Base-by-base conservation (phyloP, 805 yeast species). In the Wickerhamomyces ciferrii region DNA sequence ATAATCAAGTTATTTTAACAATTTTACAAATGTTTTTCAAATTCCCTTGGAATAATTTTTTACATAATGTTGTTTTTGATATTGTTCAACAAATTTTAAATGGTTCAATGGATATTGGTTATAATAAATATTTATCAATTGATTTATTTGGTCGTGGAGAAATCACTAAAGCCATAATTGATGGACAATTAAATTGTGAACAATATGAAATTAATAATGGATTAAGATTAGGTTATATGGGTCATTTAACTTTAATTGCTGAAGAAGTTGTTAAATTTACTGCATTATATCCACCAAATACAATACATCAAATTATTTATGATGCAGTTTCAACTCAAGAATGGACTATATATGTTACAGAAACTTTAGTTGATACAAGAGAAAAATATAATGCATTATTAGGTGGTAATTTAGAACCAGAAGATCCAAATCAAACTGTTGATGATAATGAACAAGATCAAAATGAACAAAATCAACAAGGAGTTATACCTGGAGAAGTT, bases 51-150 rank as follows among this genome's bases (percentile, higher is more conserved):
- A 94, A 94, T 64, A 94, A 94, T 61, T 94, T 94, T 60, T 77
- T 94, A 72, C 99, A 94, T 66, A 94, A 92, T 60, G 99, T 94
- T 48, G 96, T 94, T 9, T 94, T 92, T 72, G 99, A 94, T 67
- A 80, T 94, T 51, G 84, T 94, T 29, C 99, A 94, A 65, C 99
- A 94, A 63, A 81, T 94, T 18, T 78, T 94, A 63, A 90, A 89
- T 64, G 98, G 97, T 1, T 78, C 84, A 39, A 77, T 84, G 74
- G 92, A 87, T 52, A 78, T 84, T 49, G 92, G 96, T 14, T 91
- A 85, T 58, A 92, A 91, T 67, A 83, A 85, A 52, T 90, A 75
- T 68, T 72, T 82, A 49, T 84, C 82, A 25, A 78, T 71, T 69
- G 92, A 88, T 55, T 64, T 87, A 44, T 82, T 87, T 62, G 83